Evolutionary conservation across 164 flowering plant genomes (phyloP).

Genomic region (Vitis riparia): DNA sequence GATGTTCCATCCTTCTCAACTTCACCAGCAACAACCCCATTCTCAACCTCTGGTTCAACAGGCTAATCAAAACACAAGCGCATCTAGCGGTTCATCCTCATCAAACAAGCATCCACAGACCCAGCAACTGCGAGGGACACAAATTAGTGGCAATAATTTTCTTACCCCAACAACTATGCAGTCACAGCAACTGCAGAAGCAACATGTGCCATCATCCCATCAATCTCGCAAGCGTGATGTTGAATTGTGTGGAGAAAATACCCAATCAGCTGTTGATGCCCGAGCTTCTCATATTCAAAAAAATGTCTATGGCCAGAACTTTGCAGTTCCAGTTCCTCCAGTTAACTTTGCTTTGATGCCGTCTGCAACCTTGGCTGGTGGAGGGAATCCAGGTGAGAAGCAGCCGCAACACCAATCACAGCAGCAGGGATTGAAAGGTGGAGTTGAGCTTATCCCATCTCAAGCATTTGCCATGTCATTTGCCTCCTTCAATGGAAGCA

Average conservation of each 20-base stretch:
- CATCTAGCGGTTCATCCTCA: constrained; percentile 23
- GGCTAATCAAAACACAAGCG: constrained; percentile 10
- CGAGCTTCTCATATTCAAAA: constrained; percentile 12
- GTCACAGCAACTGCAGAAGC: constrained; percentile 15
- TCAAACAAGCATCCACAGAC: constrained; percentile 19
- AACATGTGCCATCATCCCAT: constrained; percentile 10
- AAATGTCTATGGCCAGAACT: constrained; percentile 16
- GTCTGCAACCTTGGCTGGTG: constrained; percentile 8
- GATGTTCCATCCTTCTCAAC: constrained; percentile 31
- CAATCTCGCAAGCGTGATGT: constrained; percentile 19
- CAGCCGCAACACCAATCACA: constrained; percentile 13
- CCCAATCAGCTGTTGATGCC: constrained; percentile 11
- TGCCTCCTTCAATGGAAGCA: constrained; percentile 20
- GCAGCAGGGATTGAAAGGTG: constrained; percentile 16
- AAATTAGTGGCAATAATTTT: constrained; percentile 12
- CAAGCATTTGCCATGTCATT: constrained; percentile 30
- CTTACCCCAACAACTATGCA: constrained; percentile 10
- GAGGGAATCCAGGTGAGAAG: constrained; percentile 20
- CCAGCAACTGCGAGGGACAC: constrained; percentile 14
- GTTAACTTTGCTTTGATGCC: constrained; percentile 20
- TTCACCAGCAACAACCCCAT: constrained; percentile 26
- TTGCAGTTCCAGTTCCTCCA: constrained; percentile 16
- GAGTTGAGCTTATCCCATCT: constrained; percentile 18
- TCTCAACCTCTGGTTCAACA: constrained; percentile 14
- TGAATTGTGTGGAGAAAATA: constrained; percentile 11